Evolutionary conservation across 148 eudicot genomes (phyloP).

Genomic region (Chenopodium suecicum): DNA sequence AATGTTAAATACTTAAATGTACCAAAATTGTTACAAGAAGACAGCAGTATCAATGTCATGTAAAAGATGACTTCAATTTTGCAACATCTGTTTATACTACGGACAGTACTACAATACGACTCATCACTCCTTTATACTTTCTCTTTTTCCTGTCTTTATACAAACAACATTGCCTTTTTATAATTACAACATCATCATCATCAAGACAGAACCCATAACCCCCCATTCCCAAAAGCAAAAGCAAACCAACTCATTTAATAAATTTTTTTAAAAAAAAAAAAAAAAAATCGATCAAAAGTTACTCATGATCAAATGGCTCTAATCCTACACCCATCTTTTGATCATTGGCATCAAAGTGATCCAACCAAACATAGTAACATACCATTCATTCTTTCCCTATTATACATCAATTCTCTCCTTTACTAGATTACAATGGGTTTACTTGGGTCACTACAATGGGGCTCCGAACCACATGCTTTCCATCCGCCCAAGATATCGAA

Average conservation of each 20-base stretch:
- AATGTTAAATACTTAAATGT: no score
- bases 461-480: constrained; percentile 89
- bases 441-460: constrained; percentile 81
- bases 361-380: neutral
- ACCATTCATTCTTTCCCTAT: constrained; percentile 3
- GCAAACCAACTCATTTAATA: neutral
- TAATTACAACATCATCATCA: constrained; percentile 29
- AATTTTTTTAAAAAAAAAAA: neutral
- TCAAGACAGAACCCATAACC: constrained; percentile 6
- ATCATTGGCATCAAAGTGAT: neutral
- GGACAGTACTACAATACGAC: no score
- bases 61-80: neutral
- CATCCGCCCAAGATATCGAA: constrained; percentile 70
- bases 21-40: neutral
- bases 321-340: constrained; percentile 1
- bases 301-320: neutral
- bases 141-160: constrained; percentile 25
- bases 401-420: neutral
- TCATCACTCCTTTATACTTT: no score
- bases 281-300: constrained; percentile 7
- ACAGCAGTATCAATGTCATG: neutral
- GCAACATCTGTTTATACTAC: neutral
- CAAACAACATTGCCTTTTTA: constrained; percentile 33
- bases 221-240: constrained; percentile 1
- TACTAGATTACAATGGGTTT: constrained; percentile 48